A percentile compares a stretch with the other conserved stretches of the same genome.
Evolutionary conservation across 1,284 basidiomycete species (phyloP).

Genomic region (Ceratobasidium sp.): DNA sequence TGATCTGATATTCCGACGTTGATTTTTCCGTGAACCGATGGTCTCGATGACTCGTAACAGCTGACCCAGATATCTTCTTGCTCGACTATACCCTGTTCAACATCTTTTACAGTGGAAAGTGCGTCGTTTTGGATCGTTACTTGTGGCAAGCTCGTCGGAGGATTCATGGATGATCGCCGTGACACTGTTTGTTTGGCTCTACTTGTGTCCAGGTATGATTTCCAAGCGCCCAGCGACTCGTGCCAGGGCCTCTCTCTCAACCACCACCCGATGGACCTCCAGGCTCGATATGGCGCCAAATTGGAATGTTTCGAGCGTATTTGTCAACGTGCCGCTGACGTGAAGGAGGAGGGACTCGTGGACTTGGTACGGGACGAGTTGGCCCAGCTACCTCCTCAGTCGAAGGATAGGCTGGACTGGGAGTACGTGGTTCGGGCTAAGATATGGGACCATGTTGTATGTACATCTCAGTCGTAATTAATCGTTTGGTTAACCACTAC

Average conservation of each 20-base stretch:
- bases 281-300: conserved; percentile 13
- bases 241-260: not conserved
- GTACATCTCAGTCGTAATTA: conserved; percentile 46
- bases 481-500: not conserved
- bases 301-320: conserved; percentile 17
- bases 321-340: not conserved
- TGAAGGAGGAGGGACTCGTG: not conserved
- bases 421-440: conserved; percentile 71
- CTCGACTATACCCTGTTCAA: conserved; percentile 16
- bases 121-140: conserved; percentile 16
- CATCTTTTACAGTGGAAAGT: not conserved
- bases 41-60: conserved; percentile 13
- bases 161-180: conserved; percentile 1
- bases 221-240: not conserved
- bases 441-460: conserved; percentile 69
- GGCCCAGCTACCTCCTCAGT: conserved; percentile 57
- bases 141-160: conserved; percentile 22
- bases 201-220: not conserved
- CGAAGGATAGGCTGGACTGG: conserved; percentile 65
- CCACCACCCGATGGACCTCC: conserved; percentile 21
- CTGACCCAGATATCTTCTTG: conserved; percentile 21
- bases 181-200: not conserved
- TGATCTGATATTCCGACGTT: not conserved
- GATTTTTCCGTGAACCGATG: conserved; percentile 20
- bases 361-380: not conserved